phyloP scores from a whole-genome alignment of 495 filamentous ascomycete species.

The Friedmanniomyces endolithicus region DNA sequence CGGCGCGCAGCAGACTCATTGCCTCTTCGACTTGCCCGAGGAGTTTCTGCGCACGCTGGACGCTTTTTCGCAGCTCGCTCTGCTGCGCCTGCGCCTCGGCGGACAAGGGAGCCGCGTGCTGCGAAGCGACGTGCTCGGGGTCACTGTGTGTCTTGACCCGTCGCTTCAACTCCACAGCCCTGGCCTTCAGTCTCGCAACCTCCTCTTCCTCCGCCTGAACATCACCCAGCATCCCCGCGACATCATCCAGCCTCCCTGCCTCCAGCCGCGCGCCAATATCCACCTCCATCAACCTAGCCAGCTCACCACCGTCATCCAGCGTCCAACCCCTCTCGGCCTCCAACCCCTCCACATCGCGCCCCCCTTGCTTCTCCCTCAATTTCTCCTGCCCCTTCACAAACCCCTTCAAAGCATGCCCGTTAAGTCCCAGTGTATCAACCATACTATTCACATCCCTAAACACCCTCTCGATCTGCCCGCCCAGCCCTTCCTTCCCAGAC shows the following conservation, averaged over 20 bases:
- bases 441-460: constrained; percentile 94
- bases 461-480: constrained; percentile 69
- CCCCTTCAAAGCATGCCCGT: constrained; percentile 58
- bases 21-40: constrained; percentile 69
- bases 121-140: constrained; percentile 46
- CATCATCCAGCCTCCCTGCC: constrained; percentile 48
- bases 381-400: constrained; percentile 56
- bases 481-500: constrained; percentile 49
- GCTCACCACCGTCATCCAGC: constrained; percentile 54
- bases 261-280: constrained; percentile 46
- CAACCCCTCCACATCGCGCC: constrained; percentile 45
- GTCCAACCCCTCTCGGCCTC: constrained; percentile 50
- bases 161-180: constrained; percentile 60
- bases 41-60: constrained; percentile 54
- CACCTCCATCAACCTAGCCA: constrained; percentile 43
- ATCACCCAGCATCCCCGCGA: constrained; percentile 48
- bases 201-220: constrained; percentile 53
- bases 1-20: constrained; percentile 68
- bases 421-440: constrained; percentile 84
- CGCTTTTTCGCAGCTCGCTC: constrained; percentile 61
- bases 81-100: constrained; percentile 72
- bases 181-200: constrained; percentile 51
- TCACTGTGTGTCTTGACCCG: constrained; percentile 50
- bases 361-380: constrained; percentile 34
- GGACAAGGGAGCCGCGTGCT: constrained; percentile 59